A percentile compares a stretch with the other conserved stretches of the same genome.
phyloP scores from a whole-genome alignment of 371 early-diverging fungal genomes.

The Phascolomyces articulosus region DNA sequence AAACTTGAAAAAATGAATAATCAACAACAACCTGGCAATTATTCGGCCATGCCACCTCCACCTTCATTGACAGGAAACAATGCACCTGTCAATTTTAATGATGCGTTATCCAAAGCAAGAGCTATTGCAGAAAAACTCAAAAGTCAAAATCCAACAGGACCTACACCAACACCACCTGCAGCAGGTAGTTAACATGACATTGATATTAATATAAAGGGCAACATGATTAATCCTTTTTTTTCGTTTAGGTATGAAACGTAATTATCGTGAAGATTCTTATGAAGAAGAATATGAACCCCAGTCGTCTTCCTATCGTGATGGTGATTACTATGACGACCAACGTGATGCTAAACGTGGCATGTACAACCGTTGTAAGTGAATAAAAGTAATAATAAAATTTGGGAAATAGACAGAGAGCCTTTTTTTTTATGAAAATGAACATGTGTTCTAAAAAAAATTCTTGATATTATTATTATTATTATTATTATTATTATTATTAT shows the following conservation, averaged over 20 bases:
- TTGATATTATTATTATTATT: neutral
- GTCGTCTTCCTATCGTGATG: constrained; percentile 18
- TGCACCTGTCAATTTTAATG: constrained; percentile 61
- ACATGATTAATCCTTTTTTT: constrained; percentile 23
- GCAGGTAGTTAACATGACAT: constrained; percentile 29
- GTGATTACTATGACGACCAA: constrained; percentile 29
- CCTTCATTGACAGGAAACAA: constrained; percentile 27
- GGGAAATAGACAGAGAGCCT: too few species aligned
- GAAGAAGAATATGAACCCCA: constrained; percentile 22
- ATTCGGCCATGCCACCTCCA: constrained; percentile 50
- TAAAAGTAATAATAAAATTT: too few species aligned
- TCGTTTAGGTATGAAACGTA: constrained; percentile 37
- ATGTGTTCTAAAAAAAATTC: too few species aligned
- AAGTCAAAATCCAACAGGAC: constrained; percentile 36
- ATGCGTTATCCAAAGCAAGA: constrained; percentile 81
- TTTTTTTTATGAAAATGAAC: too few species aligned
- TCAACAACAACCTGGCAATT: constrained; percentile 25
- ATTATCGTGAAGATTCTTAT: constrained; percentile 31
- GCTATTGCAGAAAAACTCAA: constrained; percentile 85
- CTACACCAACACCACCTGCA: constrained; percentile 25
- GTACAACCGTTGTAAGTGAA: constrained; percentile 40
- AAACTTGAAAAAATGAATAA: constrained; percentile 24
- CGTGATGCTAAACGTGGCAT: constrained; percentile 53
- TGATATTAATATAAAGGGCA: too few species aligned
- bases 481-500: constrained; percentile 9